Evolutionary conservation across 495 filamentous ascomycete genomes (phyloP), one percentile per base, ranked within the genome.

Genomic region (Annulohypoxylon moriforme): DNA sequence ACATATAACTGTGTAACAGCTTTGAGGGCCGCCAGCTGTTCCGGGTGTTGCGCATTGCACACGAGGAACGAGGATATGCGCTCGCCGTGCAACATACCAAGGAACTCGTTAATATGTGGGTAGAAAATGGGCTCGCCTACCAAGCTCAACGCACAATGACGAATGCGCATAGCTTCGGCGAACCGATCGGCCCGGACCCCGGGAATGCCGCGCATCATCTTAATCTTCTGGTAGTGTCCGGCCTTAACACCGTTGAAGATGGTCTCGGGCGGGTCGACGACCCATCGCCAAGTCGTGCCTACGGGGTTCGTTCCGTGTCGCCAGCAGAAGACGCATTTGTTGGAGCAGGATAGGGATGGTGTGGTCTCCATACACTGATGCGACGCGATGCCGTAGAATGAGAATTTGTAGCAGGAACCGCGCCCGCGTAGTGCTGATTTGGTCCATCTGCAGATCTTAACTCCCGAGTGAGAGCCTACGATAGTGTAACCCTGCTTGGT

Each of bases 301-400:
- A 98, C 95, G 0, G 95, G 95, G 79, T 98, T 98, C 0, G 95
- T 98, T 46, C 95, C 95, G 76, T 98, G 95, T 11, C 95, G 90
- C 95, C 95, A 98, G 85, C 95, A 98, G 82, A 98, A 98, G 76
- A 98, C 92, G 81, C 95, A 98, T 78, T 98, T 98, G 80, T 98
- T 98, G 73, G 91, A 94, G 85, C 95, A 98, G 14, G 93, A 96
- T 16, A 98, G 87, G 1, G 94, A 97, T 0, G 95, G 95, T 0
- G 95, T 98, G 3, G 94, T 93, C 81, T 98, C 95, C 95, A 98
- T 98, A 82, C 95, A 98, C 44, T 96, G 89, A 73, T 98, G 95
- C 1, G 94, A 97, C 62, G 89, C 87, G 76, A 98, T 98, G 67
- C 94, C 95, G 79, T 98, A 98, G 82, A 98, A 97, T 6, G 92